phyloP scores from a whole-genome alignment of 2,329 filamentous ascomycete species.

The Arthrobotrys sinensis region DNA sequence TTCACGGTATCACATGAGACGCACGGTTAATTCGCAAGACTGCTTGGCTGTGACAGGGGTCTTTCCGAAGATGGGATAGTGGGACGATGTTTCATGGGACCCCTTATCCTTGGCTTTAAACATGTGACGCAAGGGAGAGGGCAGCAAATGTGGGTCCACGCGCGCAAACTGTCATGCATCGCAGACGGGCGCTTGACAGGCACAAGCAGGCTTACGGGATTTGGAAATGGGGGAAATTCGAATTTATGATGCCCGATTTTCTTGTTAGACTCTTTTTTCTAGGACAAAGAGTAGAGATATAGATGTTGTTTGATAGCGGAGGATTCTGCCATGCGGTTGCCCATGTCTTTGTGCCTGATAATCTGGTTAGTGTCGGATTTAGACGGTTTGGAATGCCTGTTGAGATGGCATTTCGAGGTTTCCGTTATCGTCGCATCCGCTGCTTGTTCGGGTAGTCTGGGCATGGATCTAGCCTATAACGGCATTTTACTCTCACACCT shows the following conservation, averaged over 20 bases:
- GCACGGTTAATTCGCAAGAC: background rate
- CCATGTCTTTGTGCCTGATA: too few relatives aligned
- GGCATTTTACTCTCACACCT: constrained; percentile 17
- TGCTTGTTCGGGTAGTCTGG: constrained; percentile 12
- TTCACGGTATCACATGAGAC: constrained; percentile 47
- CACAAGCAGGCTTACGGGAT: constrained; percentile 4
- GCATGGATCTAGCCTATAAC: constrained; percentile 20
- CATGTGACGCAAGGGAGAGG: constrained; percentile 35
- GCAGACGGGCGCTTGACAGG: constrained; percentile 22
- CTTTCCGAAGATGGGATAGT: constrained; percentile 16
- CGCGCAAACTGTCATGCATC: constrained; percentile 22
- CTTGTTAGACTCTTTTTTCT: too few relatives aligned
- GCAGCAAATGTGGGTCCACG: constrained; percentile 22
- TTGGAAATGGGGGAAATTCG: constrained; percentile 18
- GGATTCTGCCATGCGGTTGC: too few relatives aligned
- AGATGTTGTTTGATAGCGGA: background rate
- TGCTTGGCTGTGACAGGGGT: constrained; percentile 28
- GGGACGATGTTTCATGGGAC: constrained; percentile 2
- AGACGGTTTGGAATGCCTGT: too few relatives aligned
- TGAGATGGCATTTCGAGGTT: background rate
- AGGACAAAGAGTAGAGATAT: too few relatives aligned
- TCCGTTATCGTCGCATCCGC: constrained; percentile 5
- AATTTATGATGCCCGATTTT: too few relatives aligned
- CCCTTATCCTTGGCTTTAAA: constrained; percentile 9
- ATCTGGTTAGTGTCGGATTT: too few relatives aligned